Percentiles rank a stretch among this genome's conserved stretches.
These are phyloP conservation scores for Begonia masoniana DNA, from an alignment of 306 rosid species.

Conservation along the genomic window DNA sequence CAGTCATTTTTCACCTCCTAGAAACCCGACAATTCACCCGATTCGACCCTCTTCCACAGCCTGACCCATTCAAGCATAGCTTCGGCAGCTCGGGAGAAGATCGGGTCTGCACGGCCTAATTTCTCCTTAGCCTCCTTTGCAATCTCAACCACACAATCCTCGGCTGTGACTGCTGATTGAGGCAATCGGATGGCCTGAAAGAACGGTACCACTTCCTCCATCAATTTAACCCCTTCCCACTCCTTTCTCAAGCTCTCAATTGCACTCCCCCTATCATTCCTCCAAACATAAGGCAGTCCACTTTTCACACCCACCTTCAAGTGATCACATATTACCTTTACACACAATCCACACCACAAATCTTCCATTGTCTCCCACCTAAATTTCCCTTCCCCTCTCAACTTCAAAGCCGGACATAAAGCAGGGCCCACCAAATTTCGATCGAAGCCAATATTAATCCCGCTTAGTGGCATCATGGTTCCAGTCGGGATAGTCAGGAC, in stretches of 20 bases:
- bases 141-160: conserved; percentile 63
- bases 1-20: conserved; percentile 1
- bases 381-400: conserved; percentile 77
- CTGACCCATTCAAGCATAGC: conserved; percentile 79
- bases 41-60: conserved; percentile 68
- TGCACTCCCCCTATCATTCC: conserved; percentile 78
- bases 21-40: conserved; percentile 12
- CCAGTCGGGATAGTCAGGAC: conserved; percentile 71
- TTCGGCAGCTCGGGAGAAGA: conserved; percentile 61
- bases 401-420: conserved; percentile 65
- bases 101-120: conserved; percentile 65
- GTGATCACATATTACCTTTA: conserved; percentile 74
- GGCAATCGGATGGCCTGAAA: conserved; percentile 66
- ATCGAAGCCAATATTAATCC: conserved; percentile 81
- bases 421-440: conserved; percentile 70
- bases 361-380: conserved; percentile 99
- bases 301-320: conserved; percentile 71
- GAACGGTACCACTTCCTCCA: conserved; percentile 96
- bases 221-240: conserved; percentile 94
- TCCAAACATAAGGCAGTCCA: conserved; percentile 89
- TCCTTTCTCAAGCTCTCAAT: conserved; percentile 86
- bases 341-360: conserved; percentile 90
- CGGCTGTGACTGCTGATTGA: conserved; percentile 49
- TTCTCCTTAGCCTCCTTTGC: conserved; percentile 67
- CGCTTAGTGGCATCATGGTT: conserved; percentile 82